Evolutionary conservation across 495 filamentous ascomycete genomes (phyloP), one percentile per base, ranked within the genome.

Genomic region (Trichoderma reesei): DNA sequence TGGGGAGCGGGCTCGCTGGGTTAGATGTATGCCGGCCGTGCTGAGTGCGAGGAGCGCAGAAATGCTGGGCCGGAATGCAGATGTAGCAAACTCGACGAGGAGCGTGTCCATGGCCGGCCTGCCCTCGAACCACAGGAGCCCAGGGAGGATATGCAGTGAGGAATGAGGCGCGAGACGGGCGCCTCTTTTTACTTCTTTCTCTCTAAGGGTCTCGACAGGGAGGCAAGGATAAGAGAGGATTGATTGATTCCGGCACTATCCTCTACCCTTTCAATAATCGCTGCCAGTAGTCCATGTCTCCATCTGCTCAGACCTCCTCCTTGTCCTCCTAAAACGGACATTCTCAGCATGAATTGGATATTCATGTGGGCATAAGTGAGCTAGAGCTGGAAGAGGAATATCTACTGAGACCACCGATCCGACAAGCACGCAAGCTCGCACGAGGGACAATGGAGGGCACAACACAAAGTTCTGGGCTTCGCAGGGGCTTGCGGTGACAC

Each of bases 21-120:
- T 31, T 56, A 56, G 51, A 56, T 56, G 51, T 56, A 56, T 31
- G 51, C 9, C 51, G 51, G 51, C 26, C 2, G 51, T 31, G 34
- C 6, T 56, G 51, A 11, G 51, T n/a, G n/a, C 31, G 51, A 56
- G 51, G 51, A 56, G 51, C 20, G 31, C 51, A 56, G 51, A 56
- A 33, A 56, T 56, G 51, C 51, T 56, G 20, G 51, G 51, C 26
- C 51, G 51, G 51, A 56, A 56, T 56, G 51, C 16, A 56, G 51
- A 56, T 56, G 51, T 56, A 56, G 51, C 51, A 56, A 48, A 34
- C 31, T 34, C 20, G 51, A 4, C 9, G 51, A 54, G 48, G 26
- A 31, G 4, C 42, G 42, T 46, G 42, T 13, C 9, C 7, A 46
- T 46, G 42, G 42, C 42, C 42, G 42, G 11, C 42, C 6, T 46